Base-by-base conservation (phyloP, 352 stramenopile genomes). In the Globisporangium solare region DNA sequence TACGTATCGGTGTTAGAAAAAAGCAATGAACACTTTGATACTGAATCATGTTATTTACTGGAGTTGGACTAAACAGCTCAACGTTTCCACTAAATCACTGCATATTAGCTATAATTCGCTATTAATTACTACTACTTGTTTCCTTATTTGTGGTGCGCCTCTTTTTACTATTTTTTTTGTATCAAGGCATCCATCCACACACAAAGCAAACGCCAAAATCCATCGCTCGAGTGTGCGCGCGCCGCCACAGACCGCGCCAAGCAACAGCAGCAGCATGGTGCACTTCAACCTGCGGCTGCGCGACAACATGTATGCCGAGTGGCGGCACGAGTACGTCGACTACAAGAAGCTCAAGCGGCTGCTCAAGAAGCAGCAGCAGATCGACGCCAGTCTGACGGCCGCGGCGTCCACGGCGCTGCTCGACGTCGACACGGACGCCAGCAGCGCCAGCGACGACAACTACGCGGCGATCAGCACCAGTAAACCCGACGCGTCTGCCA, bases 261-360 rank as follows among this genome's bases (percentile, higher is more conserved):
- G 24, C 24, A 27, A 5, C 24, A 27, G 24, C 24, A 27, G 24
- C 5, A 49, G 13, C 35, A 93, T 93, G 83, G 83, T 92, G 66
- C 68, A 88, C 62, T 93, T 93, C 61, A 75, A 79, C 54, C 61
- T 81, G 60, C 78, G 83, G 27, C 62, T 93, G 58, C 83, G 79
- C 42, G 80, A 89, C 54, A 97, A 97, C 63, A 77, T 70, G 27
- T 91, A 90, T 60, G 74, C 80, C 12, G 86, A 97, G 70, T 97
- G 90, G 90, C 68, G 75, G 32, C 61, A 84, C 50, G 76, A 95
- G 42, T 97, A 97, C 67, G 27, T 97, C 15, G 88, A 97, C 74
- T 97, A 97, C 67, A 80, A 89, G 47, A 70, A 69, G 11, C 72
- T 97, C 13, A 97, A 97, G 71, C 79, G 70, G 39, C 59, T 89